Base-by-base conservation (phyloP, 176 grass and related monocot species). In the Oryza glumipatula region DNA sequence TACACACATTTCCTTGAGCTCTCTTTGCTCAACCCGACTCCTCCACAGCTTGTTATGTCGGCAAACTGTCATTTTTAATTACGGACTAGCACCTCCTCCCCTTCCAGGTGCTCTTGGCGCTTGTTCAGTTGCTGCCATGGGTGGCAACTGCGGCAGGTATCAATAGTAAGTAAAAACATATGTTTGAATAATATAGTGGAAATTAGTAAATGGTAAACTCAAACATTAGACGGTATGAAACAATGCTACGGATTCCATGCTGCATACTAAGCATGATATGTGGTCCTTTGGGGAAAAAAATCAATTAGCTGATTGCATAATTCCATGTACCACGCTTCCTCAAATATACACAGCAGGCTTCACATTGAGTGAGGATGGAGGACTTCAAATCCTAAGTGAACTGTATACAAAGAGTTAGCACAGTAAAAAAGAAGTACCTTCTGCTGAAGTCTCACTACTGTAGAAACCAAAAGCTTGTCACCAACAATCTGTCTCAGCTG, bases 381-480 rank as follows among this genome's bases (percentile, higher is more conserved):
- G 38, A 48, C 28, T 49, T 39, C 5, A 46, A 70, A 35, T 16
- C 67, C 43, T 3, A 81, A 28, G 22, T 14, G 14, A 10, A 19
- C 46, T 5, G 35, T 36, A n/a, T 6, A 38, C 11, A n/a, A 76
- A 83, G 70, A 41, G 4, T 33, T 52, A 41, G 26, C 5, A 22
- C 4, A 76, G 41, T 21, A 10, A 22, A 39, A 77, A 72, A 16
- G 61, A 60, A 22, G 48, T 78, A 93, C 94, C 94, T 94, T 90
- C 49, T 90, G 87, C 38, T 97, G 89, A 65, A 94, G 89, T 52
- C 84, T 89, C 89, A 80, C 9, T 70, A 94, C 87, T 28, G 87
- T 92, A n/a, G 91, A 92, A 86, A 90, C 76, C 80, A 97, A 73
- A 41, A 97, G 68, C 78, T 90, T 90, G 76, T 97, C 92, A 23